phyloP scores from a whole-genome alignment of 495 filamentous ascomycete species.

The Jackrogersella multiformis region DNA sequence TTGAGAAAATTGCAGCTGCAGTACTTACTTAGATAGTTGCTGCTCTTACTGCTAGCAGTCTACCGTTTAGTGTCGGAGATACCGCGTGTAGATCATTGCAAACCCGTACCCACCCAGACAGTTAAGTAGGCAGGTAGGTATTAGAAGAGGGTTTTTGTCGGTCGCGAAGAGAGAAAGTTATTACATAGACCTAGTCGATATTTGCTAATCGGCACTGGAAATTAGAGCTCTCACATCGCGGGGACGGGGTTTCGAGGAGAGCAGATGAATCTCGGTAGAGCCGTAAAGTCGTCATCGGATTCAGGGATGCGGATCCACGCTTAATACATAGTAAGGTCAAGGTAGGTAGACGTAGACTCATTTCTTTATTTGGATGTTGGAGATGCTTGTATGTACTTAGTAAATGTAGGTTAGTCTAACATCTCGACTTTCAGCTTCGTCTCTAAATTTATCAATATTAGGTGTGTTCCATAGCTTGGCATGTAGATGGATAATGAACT shows the following conservation, averaged over 20 bases:
- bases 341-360: neutral
- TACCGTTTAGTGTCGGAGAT: conserved; percentile 3
- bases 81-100: conserved; percentile 1
- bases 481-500: neutral
- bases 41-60: conserved; percentile 8
- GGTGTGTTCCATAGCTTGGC: neutral
- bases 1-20: neutral
- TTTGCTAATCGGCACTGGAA: neutral
- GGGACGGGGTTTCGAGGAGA: neutral
- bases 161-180: neutral
- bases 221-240: conserved; percentile 12
- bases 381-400: neutral
- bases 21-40: too few species aligned
- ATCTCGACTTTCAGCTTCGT: neutral
- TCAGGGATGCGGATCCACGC: conserved; percentile 23
- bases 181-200: conserved; percentile 2
- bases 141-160: neutral
- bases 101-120: neutral
- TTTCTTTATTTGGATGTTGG: neutral
- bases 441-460: conserved; percentile 8
- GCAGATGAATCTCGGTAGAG: conserved; percentile 30
- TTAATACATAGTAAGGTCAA: conserved; percentile 21
- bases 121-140: neutral
- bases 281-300: conserved; percentile 27
- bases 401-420: neutral